These are phyloP conservation scores for Phytophthora sansomeana DNA, from an alignment of 352 stramenopile genomes.

Conservation along the genomic window DNA sequence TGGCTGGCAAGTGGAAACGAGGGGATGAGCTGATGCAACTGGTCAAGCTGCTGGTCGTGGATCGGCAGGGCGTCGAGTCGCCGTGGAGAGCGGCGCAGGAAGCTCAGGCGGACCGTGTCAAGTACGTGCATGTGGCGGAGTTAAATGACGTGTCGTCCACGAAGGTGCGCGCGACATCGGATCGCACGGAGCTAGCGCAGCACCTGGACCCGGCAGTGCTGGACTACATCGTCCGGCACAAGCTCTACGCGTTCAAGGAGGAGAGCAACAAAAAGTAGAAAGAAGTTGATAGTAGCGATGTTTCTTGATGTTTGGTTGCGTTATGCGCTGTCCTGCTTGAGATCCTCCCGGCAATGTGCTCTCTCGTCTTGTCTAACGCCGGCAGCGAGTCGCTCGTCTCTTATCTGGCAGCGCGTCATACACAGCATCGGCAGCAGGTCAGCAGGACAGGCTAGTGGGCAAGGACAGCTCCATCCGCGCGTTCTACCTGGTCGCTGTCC, in stretches of 20 bases:
- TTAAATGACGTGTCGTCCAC: slow-evolving; percentile 86
- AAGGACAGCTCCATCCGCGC: background rate
- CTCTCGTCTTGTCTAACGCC: slow-evolving; percentile 23
- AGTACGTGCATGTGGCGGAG: slow-evolving; percentile 60
- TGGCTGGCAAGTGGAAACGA: slow-evolving; percentile 88
- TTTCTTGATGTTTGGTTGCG: slow-evolving; percentile 10
- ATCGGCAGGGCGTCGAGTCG: slow-evolving; percentile 63
- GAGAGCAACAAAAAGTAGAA: slow-evolving; percentile 2
- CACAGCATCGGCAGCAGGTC: slow-evolving; percentile 40
- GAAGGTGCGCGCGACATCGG: slow-evolving; percentile 48
- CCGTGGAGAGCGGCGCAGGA: slow-evolving; percentile 36
- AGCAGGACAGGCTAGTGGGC: slow-evolving; percentile 23
- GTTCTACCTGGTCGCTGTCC: slow-evolving; percentile 35
- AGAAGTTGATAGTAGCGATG: slow-evolving; percentile 13
- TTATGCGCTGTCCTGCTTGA: slow-evolving; percentile 17
- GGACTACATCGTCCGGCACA: slow-evolving; percentile 79
- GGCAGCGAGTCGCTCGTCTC: slow-evolving; percentile 29
- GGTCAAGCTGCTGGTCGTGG: slow-evolving; percentile 78
- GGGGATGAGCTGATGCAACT: slow-evolving; percentile 75
- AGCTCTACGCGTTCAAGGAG: slow-evolving; percentile 76
- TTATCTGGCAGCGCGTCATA: slow-evolving; percentile 37
- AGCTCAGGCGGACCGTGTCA: slow-evolving; percentile 33
- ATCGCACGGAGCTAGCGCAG: slow-evolving; percentile 46
- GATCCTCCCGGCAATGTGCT: slow-evolving; percentile 36
- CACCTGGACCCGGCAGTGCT: slow-evolving; percentile 66